Evolutionary conservation across 345 rosid species (phyloP).

Genomic region (Turnera subulata): DNA sequence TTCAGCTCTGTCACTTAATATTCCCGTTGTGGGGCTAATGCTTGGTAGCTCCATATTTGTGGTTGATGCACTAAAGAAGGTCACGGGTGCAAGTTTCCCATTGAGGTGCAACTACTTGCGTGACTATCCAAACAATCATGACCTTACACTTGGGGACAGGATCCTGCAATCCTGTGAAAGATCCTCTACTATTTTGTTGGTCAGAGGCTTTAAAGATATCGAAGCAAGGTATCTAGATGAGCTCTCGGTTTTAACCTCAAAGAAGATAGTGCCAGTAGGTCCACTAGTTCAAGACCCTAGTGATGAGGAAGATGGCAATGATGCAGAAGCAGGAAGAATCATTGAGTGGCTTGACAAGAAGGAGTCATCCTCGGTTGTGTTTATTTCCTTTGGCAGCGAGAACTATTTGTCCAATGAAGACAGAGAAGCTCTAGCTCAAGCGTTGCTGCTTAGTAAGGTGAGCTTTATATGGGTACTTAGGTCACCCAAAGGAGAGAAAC

Average conservation of each 20-base stretch:
- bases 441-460: neutral
- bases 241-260: slow-evolving; percentile 9
- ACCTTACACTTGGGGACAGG: neutral
- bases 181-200: slow-evolving; percentile 20
- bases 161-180: slow-evolving; percentile 12
- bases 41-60: neutral
- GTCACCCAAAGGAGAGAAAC: neutral
- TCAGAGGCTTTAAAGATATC: slow-evolving; percentile 28
- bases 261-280: slow-evolving; percentile 32
- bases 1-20: slow-evolving; percentile 14
- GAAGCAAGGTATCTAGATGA: slow-evolving; percentile 36
- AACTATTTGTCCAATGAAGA: neutral
- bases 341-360: slow-evolving; percentile 32
- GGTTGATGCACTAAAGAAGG: neutral
- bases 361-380: slow-evolving; percentile 17
- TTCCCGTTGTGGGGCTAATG: slow-evolving; percentile 27
- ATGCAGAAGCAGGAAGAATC: slow-evolving; percentile 3
- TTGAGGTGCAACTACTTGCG: neutral
- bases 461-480: neutral
- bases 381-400: slow-evolving; percentile 7
- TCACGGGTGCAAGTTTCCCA: slow-evolving; percentile 13
- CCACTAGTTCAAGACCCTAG: slow-evolving; percentile 25
- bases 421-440: neutral
- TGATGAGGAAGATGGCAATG: neutral
- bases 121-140: neutral